phyloP scores from a whole-genome alignment of 371 early-diverging fungal species.

The Lichtheimia hyalospora region DNA sequence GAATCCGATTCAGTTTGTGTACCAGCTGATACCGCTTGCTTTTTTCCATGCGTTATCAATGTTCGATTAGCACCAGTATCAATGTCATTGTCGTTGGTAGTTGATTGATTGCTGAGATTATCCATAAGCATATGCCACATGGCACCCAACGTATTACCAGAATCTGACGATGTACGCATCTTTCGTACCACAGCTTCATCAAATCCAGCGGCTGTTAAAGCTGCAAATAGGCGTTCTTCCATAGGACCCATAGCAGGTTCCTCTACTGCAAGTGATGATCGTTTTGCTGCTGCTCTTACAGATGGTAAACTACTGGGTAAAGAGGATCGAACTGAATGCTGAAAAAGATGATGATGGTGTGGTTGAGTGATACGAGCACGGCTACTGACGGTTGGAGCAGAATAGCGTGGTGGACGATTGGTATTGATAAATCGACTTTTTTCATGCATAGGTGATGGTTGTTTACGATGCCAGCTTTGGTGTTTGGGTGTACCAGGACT shows the following conservation, averaged over 20 bases:
- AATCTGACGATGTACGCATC: slow-evolving; percentile 53
- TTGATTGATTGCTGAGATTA: slow-evolving; percentile 14
- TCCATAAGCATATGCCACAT: slow-evolving; percentile 74
- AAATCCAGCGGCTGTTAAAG: slow-evolving; percentile 64
- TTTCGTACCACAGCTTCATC: slow-evolving; percentile 62
- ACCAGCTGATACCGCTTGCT: not conserved
- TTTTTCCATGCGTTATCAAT: not conserved
- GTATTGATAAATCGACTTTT: slow-evolving; percentile 9
- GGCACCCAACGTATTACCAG: slow-evolving; percentile 68
- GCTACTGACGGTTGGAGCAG: slow-evolving; percentile 27
- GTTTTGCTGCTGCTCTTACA: not conserved
- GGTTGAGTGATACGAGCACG: slow-evolving; percentile 27
- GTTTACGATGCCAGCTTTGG: slow-evolving; percentile 14
- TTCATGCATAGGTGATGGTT: slow-evolving; percentile 12
- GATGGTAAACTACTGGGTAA: slow-evolving; percentile 11
- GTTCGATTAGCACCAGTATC: no score
- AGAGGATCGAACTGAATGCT: slow-evolving; percentile 6
- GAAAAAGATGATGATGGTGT: slow-evolving; percentile 8
- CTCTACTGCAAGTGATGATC: slow-evolving; percentile 19
- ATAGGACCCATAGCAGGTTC: slow-evolving; percentile 34
- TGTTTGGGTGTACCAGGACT: slow-evolving; percentile 12
- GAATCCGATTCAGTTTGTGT: slow-evolving; percentile 8
- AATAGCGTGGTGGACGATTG: slow-evolving; percentile 32
- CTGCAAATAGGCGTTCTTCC: slow-evolving; percentile 50
- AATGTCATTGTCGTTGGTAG: not conserved